Conservation (phyloP, 306 rosid species). For the Dryas drummondii region DNA sequence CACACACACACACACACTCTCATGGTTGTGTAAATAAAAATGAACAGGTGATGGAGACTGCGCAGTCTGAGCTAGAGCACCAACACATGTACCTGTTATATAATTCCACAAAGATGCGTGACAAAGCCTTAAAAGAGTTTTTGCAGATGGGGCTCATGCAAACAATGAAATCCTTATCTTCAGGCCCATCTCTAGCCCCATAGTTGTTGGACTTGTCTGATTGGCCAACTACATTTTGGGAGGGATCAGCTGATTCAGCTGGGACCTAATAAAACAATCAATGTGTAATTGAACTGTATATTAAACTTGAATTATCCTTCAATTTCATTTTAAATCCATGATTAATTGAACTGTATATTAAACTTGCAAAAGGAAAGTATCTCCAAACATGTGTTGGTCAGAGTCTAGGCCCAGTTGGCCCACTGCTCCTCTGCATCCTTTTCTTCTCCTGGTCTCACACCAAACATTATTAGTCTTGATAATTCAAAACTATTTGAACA, state of each 20-base stretch:
- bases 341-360: no score
- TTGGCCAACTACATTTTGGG: no score
- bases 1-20: no score
- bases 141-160: background rate
- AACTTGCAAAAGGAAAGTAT: no score
- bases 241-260: no score
- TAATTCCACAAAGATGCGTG: background rate
- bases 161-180: background rate
- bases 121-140: background rate
- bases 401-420: background rate
- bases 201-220: background rate
- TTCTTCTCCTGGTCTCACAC: background rate
- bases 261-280: no score
- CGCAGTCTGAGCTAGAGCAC: background rate
- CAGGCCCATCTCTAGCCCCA: slow-evolving; percentile 5
- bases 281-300: no score
- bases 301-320: no score
- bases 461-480: background rate
- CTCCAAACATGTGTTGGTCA: background rate
- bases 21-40: no score
- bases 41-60: no score
- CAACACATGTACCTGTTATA: background rate
- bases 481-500: background rate
- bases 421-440: background rate
- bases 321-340: no score